Base-by-base conservation (phyloP, 495 filamentous ascomycete species). In the Tuber aestivum region DNA sequence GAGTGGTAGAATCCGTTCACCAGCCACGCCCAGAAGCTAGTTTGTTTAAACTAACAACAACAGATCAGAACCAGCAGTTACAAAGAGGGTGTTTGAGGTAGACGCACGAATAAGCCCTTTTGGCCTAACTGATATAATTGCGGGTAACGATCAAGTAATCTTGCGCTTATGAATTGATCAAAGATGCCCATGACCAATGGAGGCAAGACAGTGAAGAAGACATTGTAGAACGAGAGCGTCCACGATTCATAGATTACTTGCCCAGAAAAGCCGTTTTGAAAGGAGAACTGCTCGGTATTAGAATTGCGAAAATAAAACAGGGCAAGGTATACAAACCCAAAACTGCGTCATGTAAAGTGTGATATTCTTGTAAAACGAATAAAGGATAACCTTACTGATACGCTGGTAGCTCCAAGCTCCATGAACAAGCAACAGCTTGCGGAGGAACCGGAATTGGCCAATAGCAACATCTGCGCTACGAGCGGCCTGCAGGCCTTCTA, bases 311-410 rank as follows among this genome's bases (percentile, higher is more conserved):
- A 73, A 74, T 18, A 41, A 41, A 65, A n/a, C 0, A 20, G 38
- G n/a, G 3, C 16, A 50, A 37, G 37, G 45, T 70, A n/a, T 14
- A 61, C 90, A 85, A 86, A 92, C 91, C 95, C 96, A 99, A 84
- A 99, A 99, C 84, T 99, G 96, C 80, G 96, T 99, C 91, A 98
- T 95, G 85, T 97, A 98, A 68, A 99, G 86, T 4, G 94, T 91
- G 79, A 98, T 97, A 85, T 99, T 99, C 87, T 99, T 99, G 87
- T 99, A 99, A 83, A 97, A 99, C 1, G 95, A 98, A 84, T 97
- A 99, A 68, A 99, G 84, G 79, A 99, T 98, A 44, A 95, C 92
- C 83, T 95, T 97, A 87, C 91, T 93, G 81, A 99, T 93, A 56
- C 96, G 93, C 79, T 97, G 94, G 82, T 99, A 99, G 82, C 92